Conservation (phyloP, 1,139 yeast species). For the Magnusiomyces fungicola region DNA sequence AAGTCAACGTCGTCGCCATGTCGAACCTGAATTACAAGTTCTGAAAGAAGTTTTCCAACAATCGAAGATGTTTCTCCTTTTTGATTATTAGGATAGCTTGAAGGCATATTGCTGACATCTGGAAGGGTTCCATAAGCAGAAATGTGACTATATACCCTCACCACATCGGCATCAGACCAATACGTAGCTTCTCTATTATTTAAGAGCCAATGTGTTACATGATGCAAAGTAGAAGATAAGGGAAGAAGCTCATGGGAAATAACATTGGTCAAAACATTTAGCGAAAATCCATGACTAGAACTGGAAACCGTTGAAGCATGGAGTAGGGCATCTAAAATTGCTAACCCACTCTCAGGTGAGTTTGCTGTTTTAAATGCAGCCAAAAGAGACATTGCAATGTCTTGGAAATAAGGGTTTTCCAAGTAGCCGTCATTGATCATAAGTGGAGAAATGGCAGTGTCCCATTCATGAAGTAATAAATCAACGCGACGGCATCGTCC, state of each 20-base stretch:
- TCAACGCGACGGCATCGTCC: constrained; percentile 25
- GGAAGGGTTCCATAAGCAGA: constrained; percentile 1
- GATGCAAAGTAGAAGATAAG: constrained; percentile 16
- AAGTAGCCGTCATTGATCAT: not conserved
- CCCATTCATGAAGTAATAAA: constrained; percentile 24
- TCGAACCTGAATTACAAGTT: constrained; percentile 11
- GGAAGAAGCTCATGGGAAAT: constrained; percentile 24
- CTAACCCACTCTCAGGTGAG: not conserved
- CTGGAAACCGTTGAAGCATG: constrained; percentile 13
- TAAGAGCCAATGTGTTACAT: constrained; percentile 22
- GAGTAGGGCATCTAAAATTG: constrained; percentile 17
- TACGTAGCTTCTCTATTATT: constrained; percentile 16
- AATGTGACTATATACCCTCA: constrained; percentile 13
- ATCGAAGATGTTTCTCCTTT: not conserved
- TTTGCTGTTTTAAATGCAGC: constrained; percentile 23
- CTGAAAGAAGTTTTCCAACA: constrained; percentile 8
- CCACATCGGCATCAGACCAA: constrained; percentile 21
- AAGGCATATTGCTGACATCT: constrained; percentile 1
- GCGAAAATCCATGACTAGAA: constrained; percentile 16
- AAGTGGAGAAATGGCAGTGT: constrained; percentile 5
- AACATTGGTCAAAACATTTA: constrained; percentile 20
- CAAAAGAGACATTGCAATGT: constrained; percentile 23
- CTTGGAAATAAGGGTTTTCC: constrained; percentile 17
- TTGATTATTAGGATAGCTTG: not conserved
- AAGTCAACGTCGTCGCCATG: constrained; percentile 9